Evolutionary conservation across 2,329 filamentous ascomycete genomes (phyloP), one percentile per base, ranked within the genome.

Genomic region (Venturiaceae sp.): DNA sequence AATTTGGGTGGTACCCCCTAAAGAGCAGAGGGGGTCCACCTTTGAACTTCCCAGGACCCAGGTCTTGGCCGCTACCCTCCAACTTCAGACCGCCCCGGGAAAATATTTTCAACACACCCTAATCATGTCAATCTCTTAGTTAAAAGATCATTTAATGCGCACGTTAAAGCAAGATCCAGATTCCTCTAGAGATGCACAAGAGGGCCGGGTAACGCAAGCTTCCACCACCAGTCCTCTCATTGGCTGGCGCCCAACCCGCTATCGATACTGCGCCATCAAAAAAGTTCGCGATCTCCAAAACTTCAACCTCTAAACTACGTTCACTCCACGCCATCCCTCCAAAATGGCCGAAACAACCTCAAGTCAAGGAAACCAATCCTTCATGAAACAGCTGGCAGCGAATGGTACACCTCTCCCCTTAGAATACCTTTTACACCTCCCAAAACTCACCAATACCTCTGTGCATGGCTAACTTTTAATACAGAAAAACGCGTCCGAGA

Each of bases 321-420:
- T 2, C 14, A 50, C n/a, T 5, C 23, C 19, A 16, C 26, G 9
- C 11, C 23, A 32, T 14, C 19, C 2, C 21, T 30, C 19, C 13
- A 30, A 26, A 50, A 53, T 53, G 52, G 52, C 52, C 52, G 52
- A 34, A 5, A 36, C 32, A n/a, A 53, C 52, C 16, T n/a, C n/a
- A 14, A 13, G 3, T 28, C 52, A 53, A n/a, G 44, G 44, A 3
- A 50, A 30, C 4, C 41, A 39, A 26, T 33, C 28, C 5, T 95
- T 95, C 64, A 86, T 95, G 63, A 88, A 85, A 72, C 86, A 92
- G 69, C 83, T 95, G 63, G 88, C 88, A 58, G 92, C 90, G 36
- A 94, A 88, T 74, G 88, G 90, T 92, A 69, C 62, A 75, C 53
- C n/a, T 59, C 53, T 8, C n/a, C 5, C 11, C n/a, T 9, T 7